Base-by-base conservation (phyloP, 768 basidiomycete genomes). In the Leccinum boreale region DNA sequence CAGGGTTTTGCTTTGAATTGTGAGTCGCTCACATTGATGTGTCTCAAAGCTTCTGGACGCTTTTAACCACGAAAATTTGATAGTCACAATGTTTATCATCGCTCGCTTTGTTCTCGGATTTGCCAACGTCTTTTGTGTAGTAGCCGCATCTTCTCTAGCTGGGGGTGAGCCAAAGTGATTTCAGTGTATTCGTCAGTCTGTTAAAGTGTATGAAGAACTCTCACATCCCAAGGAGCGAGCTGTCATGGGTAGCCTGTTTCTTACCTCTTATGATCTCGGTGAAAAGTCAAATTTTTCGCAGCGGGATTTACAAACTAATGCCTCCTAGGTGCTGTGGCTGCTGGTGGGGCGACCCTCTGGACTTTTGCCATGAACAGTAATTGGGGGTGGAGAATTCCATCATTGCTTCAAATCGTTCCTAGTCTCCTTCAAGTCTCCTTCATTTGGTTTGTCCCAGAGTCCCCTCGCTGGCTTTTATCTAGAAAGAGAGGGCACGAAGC, bases 341-440 rank as follows among this genome's bases (percentile, higher is more conserved):
- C 84, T 2, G 83, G 84, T 28, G 81, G 79, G 3, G 52, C 59
- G 26, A 88, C 85, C 0, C 78, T 87, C 28, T 83, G 84, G 5
- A 88, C 87, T 0, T 89, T 86, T 76, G 64, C 73, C 8, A 84
- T 87, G 75, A 50, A 62, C 0, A 79, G 64, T 53, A 77, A 83
- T 63, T 85, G 84, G 84, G 83, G 79, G 6, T 87, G 86, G 86
- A 78, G 86, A 21, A 84, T 86, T 23, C 86, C 85, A 0, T 58
- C 58, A 1, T 82, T 84, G 17, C 76, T 87, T 14, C 86, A 88
- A 66, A 62, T 79, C 23, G 64, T 78, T 1, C 85, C 85, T 2
- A 80, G 78, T 58, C 28, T 75, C 8, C 66, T 85, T 21, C 85
- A 86, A 60, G 67, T 86, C 33, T 57, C 61, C n/a, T 82, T 86